Evolutionary conservation across 306 rosid species (phyloP), one percentile per base, ranked within the genome.

Genomic region (Cicer chorassanicum): DNA sequence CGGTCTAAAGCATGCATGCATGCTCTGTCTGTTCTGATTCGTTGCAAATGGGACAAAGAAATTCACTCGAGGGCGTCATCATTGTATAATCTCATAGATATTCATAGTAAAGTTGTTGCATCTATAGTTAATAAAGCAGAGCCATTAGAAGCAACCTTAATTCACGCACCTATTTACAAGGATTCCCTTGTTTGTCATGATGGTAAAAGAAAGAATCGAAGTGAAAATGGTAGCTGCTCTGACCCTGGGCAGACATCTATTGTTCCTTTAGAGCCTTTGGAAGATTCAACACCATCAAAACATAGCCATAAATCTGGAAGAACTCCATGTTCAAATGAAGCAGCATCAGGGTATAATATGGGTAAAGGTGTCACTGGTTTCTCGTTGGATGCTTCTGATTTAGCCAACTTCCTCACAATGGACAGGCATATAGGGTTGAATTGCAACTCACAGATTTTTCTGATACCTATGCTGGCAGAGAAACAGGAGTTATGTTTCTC

Each of bases 1-100:
- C 86, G 84, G 70, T 93, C 98, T 51, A 93, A 91, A 83, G 98
- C 98, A 83, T 93, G 98, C 86, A 93, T 89, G 98, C 97, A 82
- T 86, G 94, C 98, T 50, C 88, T 93, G 50, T 87, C 95, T 74
- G 91, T 91, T 70, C 79, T 93, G 73, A 91, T 91, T 88, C 88
- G 96, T 9, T 93, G 98, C 83, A 91, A 91, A 82, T 93, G 97
- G 94, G 93, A 93, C 80, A 82, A 73, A 51, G 97, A 91, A 88
- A 93, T 93, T 79, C 82, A 77, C 86, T 82, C 92, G 50, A 83
- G 97, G 84, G 97, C 98, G 9, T 84, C 98, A 5, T 91, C 98
- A 66, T 81, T 93, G 57, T 93, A 93, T 84, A 91, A 91, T 82
- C 95, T 93, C 76, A 90, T 91, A 67, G 97, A 93, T 80, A 86